Evolutionary conservation across 331 rosid genomes (phyloP), one percentile per base, ranked within the genome.

Genomic region (Cydonia oblonga): DNA sequence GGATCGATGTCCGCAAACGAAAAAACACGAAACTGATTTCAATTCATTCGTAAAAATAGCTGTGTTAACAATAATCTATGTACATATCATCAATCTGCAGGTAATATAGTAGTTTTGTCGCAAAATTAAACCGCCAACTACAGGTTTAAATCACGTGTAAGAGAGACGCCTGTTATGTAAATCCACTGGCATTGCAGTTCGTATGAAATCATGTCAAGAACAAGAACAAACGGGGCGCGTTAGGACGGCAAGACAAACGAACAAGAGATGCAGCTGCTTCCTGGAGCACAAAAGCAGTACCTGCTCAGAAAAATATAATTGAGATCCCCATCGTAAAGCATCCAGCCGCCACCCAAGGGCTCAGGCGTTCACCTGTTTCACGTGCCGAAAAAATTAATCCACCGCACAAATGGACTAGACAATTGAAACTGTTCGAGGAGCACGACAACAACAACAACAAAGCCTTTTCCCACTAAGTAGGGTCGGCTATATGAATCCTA

Each of bases 281-380:
- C 33, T 12, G 35, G 22, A 38, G 76, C 54, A 75, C 67, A 62
- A 64, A 57, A 62, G 22, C 69, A 63, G 13, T 38, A 15, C 16
- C 63, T 5, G 33, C 68, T 80, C 76, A 86, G 82, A 86, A 86
- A 70, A 87, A 81, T 60, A 87, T 73, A 67, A 81, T 84, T 24
- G 93, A 84, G 12, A 88, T 80, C 0, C 90, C 85, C 89, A 88
- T 84, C 40, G 78, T 54, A 70, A 86, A 79, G 82, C 90, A 88
- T 70, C 93, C 89, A 7, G 64, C 79, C 59, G 93, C 93, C 67
- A 88, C 88, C 89, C 93, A 87, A 42, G 91, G 83, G 72, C 76
- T 84, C 85, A 86, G 65, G 2, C 90, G 86, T 67, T 84, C 88
- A 73, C 88, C 88, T 84, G 85, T 78, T 65, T 60, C 61, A 71